Conservation (phyloP, 768 basidiomycete species). For the Suillus lakei region DNA sequence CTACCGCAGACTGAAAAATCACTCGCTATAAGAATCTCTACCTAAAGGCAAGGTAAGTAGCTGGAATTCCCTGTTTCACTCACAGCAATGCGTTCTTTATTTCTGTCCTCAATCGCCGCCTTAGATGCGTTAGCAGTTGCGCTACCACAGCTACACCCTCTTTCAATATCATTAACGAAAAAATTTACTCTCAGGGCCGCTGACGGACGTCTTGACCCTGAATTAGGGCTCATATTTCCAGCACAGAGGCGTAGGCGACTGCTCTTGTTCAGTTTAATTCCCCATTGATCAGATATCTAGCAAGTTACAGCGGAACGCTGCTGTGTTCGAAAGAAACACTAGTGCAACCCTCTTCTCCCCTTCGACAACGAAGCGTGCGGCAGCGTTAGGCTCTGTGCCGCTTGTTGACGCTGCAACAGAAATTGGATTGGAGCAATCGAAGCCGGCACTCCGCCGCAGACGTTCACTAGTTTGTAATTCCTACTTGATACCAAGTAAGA, state of each 20-base stretch:
- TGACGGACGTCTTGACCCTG: slow-evolving; percentile 22
- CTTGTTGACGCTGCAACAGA: slow-evolving; percentile 19
- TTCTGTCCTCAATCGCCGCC: slow-evolving; percentile 13
- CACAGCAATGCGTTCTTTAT: slow-evolving; percentile 15
- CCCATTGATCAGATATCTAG: slow-evolving; percentile 17
- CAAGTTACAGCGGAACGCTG: slow-evolving; percentile 20
- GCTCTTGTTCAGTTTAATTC: background rate
- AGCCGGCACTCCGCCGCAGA: slow-evolving; percentile 27
- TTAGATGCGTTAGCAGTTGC: slow-evolving; percentile 21
- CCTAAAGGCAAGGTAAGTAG: too few species aligned
- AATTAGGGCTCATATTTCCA: slow-evolving; percentile 21
- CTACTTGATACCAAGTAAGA: background rate
- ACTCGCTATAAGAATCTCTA: too few species aligned
- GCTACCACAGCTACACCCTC: slow-evolving; percentile 14
- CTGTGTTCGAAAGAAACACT: slow-evolving; percentile 12
- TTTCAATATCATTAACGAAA: slow-evolving; percentile 25
- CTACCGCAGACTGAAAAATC: too few species aligned
- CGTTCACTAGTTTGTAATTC: slow-evolving; percentile 21
- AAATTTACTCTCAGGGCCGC: slow-evolving; percentile 8
- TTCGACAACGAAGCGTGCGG: background rate
- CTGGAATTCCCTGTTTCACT: background rate
- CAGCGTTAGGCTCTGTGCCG: background rate
- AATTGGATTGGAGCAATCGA: slow-evolving; percentile 29
- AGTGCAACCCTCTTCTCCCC: background rate
- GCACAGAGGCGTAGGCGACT: slow-evolving; percentile 13